Base-by-base conservation (phyloP, 2,329 filamentous ascomycete species). In the Epichloe sibirici region DNA sequence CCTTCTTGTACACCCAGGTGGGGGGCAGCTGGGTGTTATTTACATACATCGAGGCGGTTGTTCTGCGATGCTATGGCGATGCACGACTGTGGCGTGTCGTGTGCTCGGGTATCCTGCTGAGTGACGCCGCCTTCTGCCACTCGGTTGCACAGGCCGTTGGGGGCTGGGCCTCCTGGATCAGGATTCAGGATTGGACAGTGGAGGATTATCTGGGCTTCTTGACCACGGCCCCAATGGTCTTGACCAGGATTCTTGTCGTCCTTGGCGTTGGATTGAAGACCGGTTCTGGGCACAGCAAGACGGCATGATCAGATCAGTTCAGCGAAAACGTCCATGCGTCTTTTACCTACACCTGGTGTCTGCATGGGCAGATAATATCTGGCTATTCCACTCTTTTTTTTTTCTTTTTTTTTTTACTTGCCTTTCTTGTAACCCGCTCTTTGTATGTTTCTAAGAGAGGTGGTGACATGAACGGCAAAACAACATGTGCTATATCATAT, bases 91-190 rank as follows among this genome's bases (percentile, higher is more conserved):
- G 69, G 69, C 59, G 63, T 25, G 43, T 66, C 39, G 52, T 69
- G 48, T 69, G 64, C 53, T 55, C 56, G 17, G 66, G 65, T 11
- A 69, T 69, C 65, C 58, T 70, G 34, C 55, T 68, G n/a, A 68
- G 65, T 52, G 67, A 70, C 55, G 52, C 54, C 2, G 57, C 57
- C 3, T 66, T 61, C 49, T 59, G 57, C 21, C 61, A 65, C 46
- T 60, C 63, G 38, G 57, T 57, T 1, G 65, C 63, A 28, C 62
- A 68, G 55, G 67, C 62, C 3, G 60, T 69, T 3, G 67, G 67
- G 3, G 66, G 67, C 9, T 68, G 65, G 66, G 53, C 42, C 0
- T 21, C 40, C 1, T 69, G 61, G 59, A 6, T 51, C 4, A 51
- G 54, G 9, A 34, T 65, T 8, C 28, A 49, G 2, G 53, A 51